phyloP scores from a whole-genome alignment of 2,329 filamentous ascomycete genomes.

The Calonectria leucothoes region DNA sequence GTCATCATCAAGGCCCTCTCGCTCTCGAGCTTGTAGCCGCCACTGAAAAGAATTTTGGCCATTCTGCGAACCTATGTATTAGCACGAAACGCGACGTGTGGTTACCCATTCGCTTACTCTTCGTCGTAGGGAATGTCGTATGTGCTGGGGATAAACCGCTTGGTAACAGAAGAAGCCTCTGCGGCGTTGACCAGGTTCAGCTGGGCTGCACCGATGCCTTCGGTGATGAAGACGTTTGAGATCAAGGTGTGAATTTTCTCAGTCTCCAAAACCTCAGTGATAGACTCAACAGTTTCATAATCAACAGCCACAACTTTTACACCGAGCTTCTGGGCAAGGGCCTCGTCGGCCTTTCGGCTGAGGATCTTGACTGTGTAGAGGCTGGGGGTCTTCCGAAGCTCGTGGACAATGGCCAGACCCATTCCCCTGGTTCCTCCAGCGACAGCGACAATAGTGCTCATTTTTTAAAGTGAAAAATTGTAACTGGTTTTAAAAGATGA shows the following conservation, averaged over 20 bases:
- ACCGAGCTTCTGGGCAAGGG: background rate
- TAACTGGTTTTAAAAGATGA: background rate
- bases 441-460: background rate
- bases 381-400: background rate
- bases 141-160: background rate
- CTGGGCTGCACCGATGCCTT: background rate
- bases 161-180: background rate
- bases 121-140: background rate
- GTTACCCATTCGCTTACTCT: background rate
- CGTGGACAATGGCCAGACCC: background rate
- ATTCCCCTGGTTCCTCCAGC: background rate
- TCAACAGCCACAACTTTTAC: background rate
- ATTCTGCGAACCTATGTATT: background rate
- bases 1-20: background rate
- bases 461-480: background rate
- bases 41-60: constrained; percentile 60
- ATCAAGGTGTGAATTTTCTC: background rate
- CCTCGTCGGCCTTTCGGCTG: background rate
- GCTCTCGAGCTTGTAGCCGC: constrained; percentile 60
- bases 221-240: background rate
- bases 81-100: background rate
- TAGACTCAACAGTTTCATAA: background rate
- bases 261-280: background rate
- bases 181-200: background rate
- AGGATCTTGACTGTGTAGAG: background rate